phyloP scores from a whole-genome alignment of 169 alveolate species.

The Perkinsus olseni region DNA sequence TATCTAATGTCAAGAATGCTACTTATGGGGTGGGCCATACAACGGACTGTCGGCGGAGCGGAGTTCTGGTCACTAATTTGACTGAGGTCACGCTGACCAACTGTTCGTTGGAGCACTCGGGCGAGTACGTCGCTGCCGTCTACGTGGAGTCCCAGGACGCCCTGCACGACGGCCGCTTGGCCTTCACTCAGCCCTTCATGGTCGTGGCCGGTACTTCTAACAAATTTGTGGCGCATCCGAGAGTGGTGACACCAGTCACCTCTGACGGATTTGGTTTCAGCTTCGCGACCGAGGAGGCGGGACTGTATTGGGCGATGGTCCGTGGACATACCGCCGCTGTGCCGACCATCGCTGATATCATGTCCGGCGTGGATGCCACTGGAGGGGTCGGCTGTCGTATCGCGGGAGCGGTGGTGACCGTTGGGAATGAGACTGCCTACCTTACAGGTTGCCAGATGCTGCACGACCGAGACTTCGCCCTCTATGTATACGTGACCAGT shows the following conservation, averaged over 20 bases:
- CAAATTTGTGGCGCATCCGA: background rate
- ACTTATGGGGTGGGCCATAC: background rate
- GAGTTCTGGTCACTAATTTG: background rate
- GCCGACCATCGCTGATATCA: background rate
- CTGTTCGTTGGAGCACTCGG: background rate
- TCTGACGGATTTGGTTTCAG: background rate
- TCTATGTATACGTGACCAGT: background rate
- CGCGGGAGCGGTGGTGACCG: background rate
- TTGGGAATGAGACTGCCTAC: background rate
- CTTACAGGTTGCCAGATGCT: conserved; percentile 5
- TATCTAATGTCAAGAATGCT: background rate
- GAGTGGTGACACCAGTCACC: background rate
- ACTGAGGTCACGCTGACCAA: conserved; percentile 1
- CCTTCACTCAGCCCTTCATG: background rate
- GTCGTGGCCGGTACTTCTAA: background rate
- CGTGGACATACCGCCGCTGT: background rate
- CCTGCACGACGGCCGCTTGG: background rate
- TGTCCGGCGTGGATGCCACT: background rate
- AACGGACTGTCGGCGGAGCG: background rate
- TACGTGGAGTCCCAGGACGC: conserved; percentile 6
- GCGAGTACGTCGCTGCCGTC: background rate
- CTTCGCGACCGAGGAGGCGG: background rate
- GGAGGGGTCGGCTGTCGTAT: background rate
- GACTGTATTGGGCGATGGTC: background rate
- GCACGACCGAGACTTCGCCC: background rate